Conservation (phyloP, 2,329 filamentous ascomycete species). For the Diaporthe nobilis region DNA sequence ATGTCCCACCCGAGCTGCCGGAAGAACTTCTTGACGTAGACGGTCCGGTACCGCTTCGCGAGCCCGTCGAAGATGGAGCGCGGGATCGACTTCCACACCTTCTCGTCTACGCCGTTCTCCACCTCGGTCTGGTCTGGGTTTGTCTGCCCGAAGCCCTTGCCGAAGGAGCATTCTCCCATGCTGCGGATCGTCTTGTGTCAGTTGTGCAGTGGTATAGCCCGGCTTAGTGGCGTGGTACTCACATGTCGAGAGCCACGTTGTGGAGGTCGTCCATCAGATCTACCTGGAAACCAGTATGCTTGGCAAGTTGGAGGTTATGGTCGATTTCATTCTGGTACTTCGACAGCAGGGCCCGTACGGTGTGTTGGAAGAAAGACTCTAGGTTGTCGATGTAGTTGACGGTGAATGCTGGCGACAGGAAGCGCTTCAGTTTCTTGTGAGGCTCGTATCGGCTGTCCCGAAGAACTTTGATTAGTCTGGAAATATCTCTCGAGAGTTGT, state of each 20-base stretch:
- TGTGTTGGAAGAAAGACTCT: conserved; percentile 44
- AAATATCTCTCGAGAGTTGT: background rate
- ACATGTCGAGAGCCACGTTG: conserved; percentile 48
- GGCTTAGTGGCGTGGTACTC: background rate
- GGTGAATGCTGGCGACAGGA: conserved; percentile 47
- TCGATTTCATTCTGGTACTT: conserved; percentile 41
- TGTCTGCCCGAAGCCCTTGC: conserved; percentile 48
- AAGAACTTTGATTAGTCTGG: background rate
- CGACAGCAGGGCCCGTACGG: conserved; percentile 41
- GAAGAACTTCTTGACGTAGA: conserved; percentile 44
- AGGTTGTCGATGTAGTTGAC: conserved; percentile 48
- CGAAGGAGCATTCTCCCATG: conserved; percentile 48
- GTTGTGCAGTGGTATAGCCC: background rate
- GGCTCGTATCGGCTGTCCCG: conserved; percentile 44
- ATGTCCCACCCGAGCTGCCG: conserved; percentile 42
- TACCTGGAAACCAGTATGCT: conserved; percentile 43
- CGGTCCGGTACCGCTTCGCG: conserved; percentile 40
- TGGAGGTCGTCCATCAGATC: conserved; percentile 49
- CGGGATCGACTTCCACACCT: conserved; percentile 43
- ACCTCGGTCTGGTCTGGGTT: conserved; percentile 43
- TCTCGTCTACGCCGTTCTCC: conserved; percentile 43
- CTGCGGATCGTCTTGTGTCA: background rate
- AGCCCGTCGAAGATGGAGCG: conserved; percentile 44
- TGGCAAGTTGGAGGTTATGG: conserved; percentile 19
- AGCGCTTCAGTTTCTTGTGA: conserved; percentile 46